phyloP scores from a whole-genome alignment of 2,329 filamentous ascomycete genomes.

The Amauroascus niger region DNA sequence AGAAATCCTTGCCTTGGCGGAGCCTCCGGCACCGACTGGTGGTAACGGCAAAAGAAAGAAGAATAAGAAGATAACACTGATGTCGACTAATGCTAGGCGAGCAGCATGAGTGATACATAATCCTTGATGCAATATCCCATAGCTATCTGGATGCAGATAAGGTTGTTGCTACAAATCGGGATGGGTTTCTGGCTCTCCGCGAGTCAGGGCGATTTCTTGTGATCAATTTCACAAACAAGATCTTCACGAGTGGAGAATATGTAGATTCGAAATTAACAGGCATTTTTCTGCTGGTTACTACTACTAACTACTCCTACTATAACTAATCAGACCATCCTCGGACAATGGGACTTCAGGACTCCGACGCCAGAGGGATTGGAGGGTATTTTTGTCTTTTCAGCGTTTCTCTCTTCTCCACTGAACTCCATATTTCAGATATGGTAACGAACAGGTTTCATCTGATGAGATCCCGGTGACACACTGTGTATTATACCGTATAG shows the following conservation, averaged over 20 bases:
- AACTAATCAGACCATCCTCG: too few relatives aligned
- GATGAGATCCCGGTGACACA: neutral
- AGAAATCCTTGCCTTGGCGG: conserved; percentile 14
- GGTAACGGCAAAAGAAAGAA: conserved; percentile 51
- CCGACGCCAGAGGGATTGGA: too few relatives aligned
- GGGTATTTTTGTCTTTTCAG: too few relatives aligned
- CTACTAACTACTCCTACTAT: too few relatives aligned
- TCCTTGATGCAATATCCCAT: neutral
- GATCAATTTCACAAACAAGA: too few relatives aligned
- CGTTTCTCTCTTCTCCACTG: too few relatives aligned
- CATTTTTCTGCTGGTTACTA: too few relatives aligned
- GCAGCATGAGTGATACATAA: conserved; percentile 39
- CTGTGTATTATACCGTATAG: neutral
- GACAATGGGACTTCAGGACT: neutral
- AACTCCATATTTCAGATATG: neutral
- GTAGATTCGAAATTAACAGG: too few relatives aligned
- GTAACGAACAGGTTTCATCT: neutral
- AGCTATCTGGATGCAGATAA: neutral
- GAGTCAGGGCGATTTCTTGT: neutral
- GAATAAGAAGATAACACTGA: conserved; percentile 58
- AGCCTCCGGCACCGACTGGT: neutral
- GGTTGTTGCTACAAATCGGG: neutral
- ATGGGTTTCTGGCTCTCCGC: neutral
- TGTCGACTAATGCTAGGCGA: conserved; percentile 55
- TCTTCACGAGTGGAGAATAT: too few relatives aligned